These are phyloP conservation scores for Cryptococcus maquisensis DNA, from an alignment of 1,284 basidiomycete species.

Conservation along the genomic window DNA sequence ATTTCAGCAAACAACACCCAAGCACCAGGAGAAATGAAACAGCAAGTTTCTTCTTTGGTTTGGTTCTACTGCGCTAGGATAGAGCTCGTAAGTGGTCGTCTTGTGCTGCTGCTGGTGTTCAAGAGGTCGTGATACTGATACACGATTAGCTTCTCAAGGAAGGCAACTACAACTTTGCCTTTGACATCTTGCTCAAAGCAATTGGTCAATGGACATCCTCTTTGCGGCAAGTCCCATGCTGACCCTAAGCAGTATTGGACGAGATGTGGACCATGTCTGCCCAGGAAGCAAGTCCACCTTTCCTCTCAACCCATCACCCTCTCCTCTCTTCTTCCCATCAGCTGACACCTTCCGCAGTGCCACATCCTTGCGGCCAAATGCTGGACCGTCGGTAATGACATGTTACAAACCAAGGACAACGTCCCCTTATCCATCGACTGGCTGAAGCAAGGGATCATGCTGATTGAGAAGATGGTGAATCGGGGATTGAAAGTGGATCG, in stretches of 20 bases:
- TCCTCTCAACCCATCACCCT: neutral
- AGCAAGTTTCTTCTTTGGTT: neutral
- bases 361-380: neutral
- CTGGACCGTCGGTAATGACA: constrained; percentile 1
- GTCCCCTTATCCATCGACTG: neutral
- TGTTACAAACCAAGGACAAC: neutral
- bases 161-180: neutral
- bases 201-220: neutral
- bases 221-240: neutral
- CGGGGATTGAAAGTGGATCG: neutral
- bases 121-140: neutral
- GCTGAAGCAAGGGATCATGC: neutral
- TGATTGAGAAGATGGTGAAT: constrained; percentile 1
- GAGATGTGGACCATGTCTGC: neutral
- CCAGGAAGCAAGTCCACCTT: neutral
- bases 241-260: neutral
- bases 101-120: too few relatives aligned
- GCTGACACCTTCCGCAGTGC: neutral
- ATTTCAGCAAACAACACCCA: neutral
- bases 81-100: neutral
- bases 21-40: neutral
- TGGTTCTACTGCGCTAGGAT: neutral
- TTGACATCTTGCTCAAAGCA: neutral
- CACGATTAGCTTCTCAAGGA: neutral
- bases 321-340: neutral